Conservation (phyloP, 2,329 filamentous ascomycete genomes). For the Exophiala phaeomuriformis region DNA sequence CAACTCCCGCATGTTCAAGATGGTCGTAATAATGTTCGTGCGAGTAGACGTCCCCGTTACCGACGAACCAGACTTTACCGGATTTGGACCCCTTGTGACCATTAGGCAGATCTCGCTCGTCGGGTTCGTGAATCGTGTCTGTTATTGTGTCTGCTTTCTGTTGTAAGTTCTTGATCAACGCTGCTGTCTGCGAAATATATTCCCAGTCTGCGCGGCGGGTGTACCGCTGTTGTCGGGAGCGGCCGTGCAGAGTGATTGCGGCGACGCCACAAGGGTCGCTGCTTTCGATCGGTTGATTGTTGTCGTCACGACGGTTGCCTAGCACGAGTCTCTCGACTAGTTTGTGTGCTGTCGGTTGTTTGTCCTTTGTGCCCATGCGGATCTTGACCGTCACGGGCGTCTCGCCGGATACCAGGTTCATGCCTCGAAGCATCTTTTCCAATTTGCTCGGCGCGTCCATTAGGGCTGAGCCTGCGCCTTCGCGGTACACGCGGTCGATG, state of each 20-base stretch:
- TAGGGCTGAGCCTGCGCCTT: slow-evolving; percentile 82
- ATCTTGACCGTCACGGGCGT: slow-evolving; percentile 94
- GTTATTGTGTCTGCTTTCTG: slow-evolving; percentile 56
- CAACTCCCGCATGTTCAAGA: slow-evolving; percentile 69
- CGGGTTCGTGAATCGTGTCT: slow-evolving; percentile 72
- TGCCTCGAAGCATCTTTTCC: slow-evolving; percentile 89
- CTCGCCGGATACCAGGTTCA: slow-evolving; percentile 87
- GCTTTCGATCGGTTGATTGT: not conserved
- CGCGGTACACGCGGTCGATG: slow-evolving; percentile 85
- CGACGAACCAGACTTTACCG: slow-evolving; percentile 78
- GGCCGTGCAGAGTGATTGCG: slow-evolving; percentile 90
- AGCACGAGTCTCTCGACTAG: slow-evolving; percentile 76
- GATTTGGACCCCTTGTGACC: slow-evolving; percentile 34
- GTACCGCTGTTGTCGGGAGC: slow-evolving; percentile 90
- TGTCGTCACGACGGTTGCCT: slow-evolving; percentile 38
- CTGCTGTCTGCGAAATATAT: slow-evolving; percentile 86
- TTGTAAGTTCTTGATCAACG: slow-evolving; percentile 74
- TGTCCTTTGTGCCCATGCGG: slow-evolving; percentile 78
- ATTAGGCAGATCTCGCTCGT: slow-evolving; percentile 62
- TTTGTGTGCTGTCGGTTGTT: slow-evolving; percentile 69
- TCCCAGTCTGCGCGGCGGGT: slow-evolving; percentile 86
- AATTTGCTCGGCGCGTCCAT: slow-evolving; percentile 83
- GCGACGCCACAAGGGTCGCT: slow-evolving; percentile 76
- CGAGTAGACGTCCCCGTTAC: slow-evolving; percentile 94
- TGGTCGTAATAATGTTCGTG: slow-evolving; percentile 79